A percentile compares a stretch with the other conserved stretches of the same genome.
Evolutionary conservation across 306 rosid species (phyloP).

Genomic region (Hippophae rhamnoides): DNA sequence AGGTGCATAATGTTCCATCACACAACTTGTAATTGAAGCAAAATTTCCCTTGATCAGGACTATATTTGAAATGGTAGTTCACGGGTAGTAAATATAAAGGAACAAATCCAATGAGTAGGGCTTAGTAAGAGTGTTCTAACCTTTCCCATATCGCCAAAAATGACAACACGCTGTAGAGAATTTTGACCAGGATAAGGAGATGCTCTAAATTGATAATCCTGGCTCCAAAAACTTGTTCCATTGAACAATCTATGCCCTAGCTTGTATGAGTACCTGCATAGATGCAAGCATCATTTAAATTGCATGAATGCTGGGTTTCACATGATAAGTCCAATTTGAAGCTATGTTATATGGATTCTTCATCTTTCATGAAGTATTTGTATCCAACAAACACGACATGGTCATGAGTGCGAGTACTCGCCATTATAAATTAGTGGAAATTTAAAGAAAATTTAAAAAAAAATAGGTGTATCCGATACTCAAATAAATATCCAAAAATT

Average conservation of each 20-base stretch:
- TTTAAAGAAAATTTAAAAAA: too few relatives aligned
- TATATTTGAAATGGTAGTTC: not conserved
- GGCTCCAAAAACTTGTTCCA: slow-evolving; percentile 55
- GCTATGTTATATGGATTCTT: too few relatives aligned
- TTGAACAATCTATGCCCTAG: slow-evolving; percentile 53
- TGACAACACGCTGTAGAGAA: slow-evolving; percentile 61
- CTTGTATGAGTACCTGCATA: slow-evolving; percentile 57
- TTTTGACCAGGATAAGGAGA: slow-evolving; percentile 85
- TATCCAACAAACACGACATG: too few relatives aligned
- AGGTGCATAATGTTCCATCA: not conserved
- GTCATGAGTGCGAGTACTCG: too few relatives aligned
- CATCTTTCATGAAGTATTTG: too few relatives aligned
- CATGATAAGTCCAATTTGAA: not conserved
- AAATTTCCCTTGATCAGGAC: not conserved
- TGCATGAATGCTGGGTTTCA: not conserved
- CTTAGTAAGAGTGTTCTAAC: slow-evolving; percentile 23
- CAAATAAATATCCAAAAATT: too few relatives aligned
- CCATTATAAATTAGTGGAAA: too few relatives aligned
- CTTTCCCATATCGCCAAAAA: slow-evolving; percentile 93
- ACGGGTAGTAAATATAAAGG: not conserved
- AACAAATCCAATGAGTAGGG: not conserved
- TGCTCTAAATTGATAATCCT: slow-evolving; percentile 52
- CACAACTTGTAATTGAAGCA: not conserved
- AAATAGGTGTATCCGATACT: too few relatives aligned
- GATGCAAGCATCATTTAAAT: not conserved